Percentiles rank a stretch among this genome's conserved stretches.
Conservation (phyloP, 768 basidiomycete species). For the Suillus plorans region DNA sequence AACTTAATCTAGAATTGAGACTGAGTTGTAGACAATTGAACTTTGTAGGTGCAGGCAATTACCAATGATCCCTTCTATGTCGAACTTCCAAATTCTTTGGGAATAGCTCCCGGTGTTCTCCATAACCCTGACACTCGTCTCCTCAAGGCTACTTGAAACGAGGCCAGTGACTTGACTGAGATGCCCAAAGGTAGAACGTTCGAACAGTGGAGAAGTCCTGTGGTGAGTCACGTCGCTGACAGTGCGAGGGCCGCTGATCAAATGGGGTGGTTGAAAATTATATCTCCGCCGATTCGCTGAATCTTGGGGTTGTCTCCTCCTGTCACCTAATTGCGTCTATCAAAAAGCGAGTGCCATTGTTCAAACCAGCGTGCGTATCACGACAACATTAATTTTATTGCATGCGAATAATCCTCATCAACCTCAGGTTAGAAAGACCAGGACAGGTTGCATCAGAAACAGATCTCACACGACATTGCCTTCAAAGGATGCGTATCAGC, state of each 20-base stretch:
- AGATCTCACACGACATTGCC: neutral
- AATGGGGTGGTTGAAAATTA: slow-evolving; percentile 42
- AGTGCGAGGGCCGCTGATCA: slow-evolving; percentile 37
- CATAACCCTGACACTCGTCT: slow-evolving; percentile 55
- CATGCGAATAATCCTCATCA: neutral
- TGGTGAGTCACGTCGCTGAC: neutral
- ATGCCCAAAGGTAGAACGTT: slow-evolving; percentile 59
- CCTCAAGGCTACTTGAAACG: slow-evolving; percentile 58
- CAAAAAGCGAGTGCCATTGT: neutral
- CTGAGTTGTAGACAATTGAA: no score
- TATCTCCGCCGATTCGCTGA: slow-evolving; percentile 26
- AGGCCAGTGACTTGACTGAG: slow-evolving; percentile 83
- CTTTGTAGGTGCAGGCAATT: no score
- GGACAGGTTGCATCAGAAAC: neutral
- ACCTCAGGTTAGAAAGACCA: neutral
- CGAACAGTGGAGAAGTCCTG: slow-evolving; percentile 60
- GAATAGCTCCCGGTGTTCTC: slow-evolving; percentile 80
- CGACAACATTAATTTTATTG: neutral
- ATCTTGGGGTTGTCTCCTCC: slow-evolving; percentile 14
- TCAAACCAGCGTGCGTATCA: neutral
- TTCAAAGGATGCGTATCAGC: slow-evolving; percentile 4
- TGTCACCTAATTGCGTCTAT: neutral
- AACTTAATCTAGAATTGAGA: no score
- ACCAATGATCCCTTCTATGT: no score
- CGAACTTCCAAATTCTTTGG: neutral